Evolutionary conservation across 352 stramenopile genomes (phyloP), one percentile per base, ranked within the genome.

Genomic region (Elongisporangium prolatum): DNA sequence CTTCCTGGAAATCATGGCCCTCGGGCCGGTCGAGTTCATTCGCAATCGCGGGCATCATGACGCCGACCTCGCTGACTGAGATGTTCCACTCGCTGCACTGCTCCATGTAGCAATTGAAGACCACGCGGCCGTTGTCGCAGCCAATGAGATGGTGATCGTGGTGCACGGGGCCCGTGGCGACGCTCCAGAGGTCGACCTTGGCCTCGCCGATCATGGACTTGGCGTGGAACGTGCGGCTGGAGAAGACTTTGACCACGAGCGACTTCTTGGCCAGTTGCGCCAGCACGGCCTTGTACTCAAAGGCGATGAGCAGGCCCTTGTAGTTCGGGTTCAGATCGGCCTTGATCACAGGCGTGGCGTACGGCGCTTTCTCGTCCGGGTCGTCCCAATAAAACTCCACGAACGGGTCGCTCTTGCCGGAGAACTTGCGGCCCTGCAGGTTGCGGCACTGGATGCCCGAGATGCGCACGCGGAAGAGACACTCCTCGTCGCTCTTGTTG

Each of bases 101-200:
- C 57, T 96, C 86, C 86, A 96, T 96, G 72, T 96, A 96, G 67
- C 84, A 93, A 53, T 96, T 96, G 67, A 96, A 96, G 50, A 96
- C 86, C 22, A 96, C 82, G 22, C 86, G 79, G 38, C 86, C 86
- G 58, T 96, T 96, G 24, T 93, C 83, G 52, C 86, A 96, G 7
- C 86, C 86, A 34, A 86, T 72, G 28, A 96, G 68, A 47, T 96
- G 84, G 60, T 96, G 86, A 38, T 96, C 86, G 57, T 96, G 86
- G 59, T 96, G 86, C 48, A 96, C 86, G 0, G 86, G 86, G 6
- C 86, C 86, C 6, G 84, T 96, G 3, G 86, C 84, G 52, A 96
- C 74, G 18, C 79, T 91, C 75, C 81, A 88, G 2, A 96, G 55
- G 53, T 96, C 85, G 13, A 96, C 86, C 18, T 82, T 78, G 0